phyloP scores from a whole-genome alignment of 352 stramenopile genomes.

The Pythium angustatum region DNA sequence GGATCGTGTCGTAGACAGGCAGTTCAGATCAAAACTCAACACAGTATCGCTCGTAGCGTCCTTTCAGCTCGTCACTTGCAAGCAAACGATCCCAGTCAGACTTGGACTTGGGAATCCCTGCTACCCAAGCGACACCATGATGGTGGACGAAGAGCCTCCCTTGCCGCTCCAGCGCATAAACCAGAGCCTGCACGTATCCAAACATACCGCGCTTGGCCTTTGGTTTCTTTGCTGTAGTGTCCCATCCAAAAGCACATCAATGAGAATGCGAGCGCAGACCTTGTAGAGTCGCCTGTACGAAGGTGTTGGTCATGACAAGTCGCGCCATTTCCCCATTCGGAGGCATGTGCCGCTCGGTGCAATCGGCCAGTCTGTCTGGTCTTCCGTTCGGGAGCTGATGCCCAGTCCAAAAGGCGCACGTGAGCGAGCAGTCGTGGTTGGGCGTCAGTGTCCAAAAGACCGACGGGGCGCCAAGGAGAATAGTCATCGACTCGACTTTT shows the following conservation, averaged over 20 bases:
- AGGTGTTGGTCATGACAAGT: not conserved
- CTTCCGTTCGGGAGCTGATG: conserved; percentile 2
- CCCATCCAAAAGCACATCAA: not conserved
- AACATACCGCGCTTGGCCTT: conserved; percentile 23
- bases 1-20: not conserved
- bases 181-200: conserved; percentile 14
- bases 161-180: conserved; percentile 29
- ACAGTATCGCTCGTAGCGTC: conserved; percentile 21
- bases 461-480: conserved; percentile 16
- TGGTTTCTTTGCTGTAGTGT: conserved; percentile 6
- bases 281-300: not conserved
- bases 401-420: conserved; percentile 21
- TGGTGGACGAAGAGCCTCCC: conserved; percentile 22
- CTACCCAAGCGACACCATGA: conserved; percentile 24
- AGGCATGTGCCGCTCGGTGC: not conserved
- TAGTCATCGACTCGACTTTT: conserved; percentile 22
- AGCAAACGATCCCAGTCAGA: conserved; percentile 23
- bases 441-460: conserved; percentile 33
- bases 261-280: not conserved
- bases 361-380: not conserved
- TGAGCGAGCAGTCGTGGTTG: conserved; percentile 24
- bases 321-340: not conserved
- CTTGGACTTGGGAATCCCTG: conserved; percentile 20
- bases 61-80: not conserved
- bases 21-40: not conserved